Evolutionary conservation across 1,284 basidiomycete species (phyloP).

Genomic region (Grifola frondosa): DNA sequence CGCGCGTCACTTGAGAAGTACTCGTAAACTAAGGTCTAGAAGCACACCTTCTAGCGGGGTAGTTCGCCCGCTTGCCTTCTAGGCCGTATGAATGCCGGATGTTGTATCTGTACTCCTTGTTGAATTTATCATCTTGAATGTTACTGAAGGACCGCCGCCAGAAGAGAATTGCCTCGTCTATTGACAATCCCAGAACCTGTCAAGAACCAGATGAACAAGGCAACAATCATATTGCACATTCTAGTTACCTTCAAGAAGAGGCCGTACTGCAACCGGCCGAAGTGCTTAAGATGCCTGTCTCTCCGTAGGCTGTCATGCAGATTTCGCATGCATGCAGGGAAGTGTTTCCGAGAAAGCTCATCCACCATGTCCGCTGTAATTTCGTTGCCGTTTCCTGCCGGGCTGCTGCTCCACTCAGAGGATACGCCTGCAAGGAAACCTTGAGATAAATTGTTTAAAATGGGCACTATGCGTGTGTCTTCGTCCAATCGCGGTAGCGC

Average conservation of each 20-base stretch:
- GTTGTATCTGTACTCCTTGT: slow-evolving; percentile 98
- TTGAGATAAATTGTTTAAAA: slow-evolving; percentile 91
- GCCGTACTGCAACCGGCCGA: slow-evolving; percentile 89
- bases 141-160: slow-evolving; percentile 88
- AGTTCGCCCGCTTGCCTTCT: slow-evolving; percentile 93
- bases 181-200: slow-evolving; percentile 88
- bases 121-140: slow-evolving; percentile 93
- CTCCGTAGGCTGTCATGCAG: slow-evolving; percentile 79
- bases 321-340: slow-evolving; percentile 95
- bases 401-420: slow-evolving; percentile 71
- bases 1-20: slow-evolving; percentile 6
- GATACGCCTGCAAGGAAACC: slow-evolving; percentile 93
- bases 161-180: slow-evolving; percentile 94
- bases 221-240: background rate
- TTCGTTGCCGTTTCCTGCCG: slow-evolving; percentile 54
- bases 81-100: slow-evolving; percentile 95
- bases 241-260: slow-evolving; percentile 88
- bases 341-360: slow-evolving; percentile 84
- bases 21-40: background rate
- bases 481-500: slow-evolving; percentile 93
- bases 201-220: slow-evolving; percentile 4
- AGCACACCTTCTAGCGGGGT: slow-evolving; percentile 84
- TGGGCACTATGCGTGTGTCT: slow-evolving; percentile 88
- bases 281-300: slow-evolving; percentile 91
- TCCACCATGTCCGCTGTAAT: slow-evolving; percentile 96